phyloP scores from a whole-genome alignment of 192 early-diverging fungal genomes.

The Coemansia sp. region DNA sequence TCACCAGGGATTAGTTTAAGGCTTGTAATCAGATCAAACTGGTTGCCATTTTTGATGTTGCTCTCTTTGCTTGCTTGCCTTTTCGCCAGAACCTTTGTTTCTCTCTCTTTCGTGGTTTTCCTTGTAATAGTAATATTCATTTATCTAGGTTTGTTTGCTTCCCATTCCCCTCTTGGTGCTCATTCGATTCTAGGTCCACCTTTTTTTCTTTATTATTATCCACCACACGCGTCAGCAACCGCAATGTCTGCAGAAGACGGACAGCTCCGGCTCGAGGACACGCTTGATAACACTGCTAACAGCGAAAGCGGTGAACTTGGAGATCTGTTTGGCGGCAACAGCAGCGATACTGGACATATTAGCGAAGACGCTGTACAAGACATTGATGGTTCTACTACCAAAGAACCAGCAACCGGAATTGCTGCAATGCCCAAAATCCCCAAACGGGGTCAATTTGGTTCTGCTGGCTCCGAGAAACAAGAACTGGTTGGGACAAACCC shows the following conservation, averaged over 20 bases:
- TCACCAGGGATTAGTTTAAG: no score
- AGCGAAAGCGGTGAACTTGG: neutral
- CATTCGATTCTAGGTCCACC: neutral
- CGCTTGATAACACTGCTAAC: neutral
- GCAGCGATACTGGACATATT: neutral
- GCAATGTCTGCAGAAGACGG: slow-evolving; percentile 13
- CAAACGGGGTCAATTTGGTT: slow-evolving; percentile 16
- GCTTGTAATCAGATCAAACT: no score
- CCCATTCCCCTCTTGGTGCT: neutral
- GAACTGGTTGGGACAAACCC: neutral
- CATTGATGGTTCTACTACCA: neutral
- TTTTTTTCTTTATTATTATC: neutral
- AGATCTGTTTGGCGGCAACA: slow-evolving; percentile 16
- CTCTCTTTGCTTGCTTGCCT: no score
- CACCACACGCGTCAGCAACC: neutral
- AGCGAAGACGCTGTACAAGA: neutral
- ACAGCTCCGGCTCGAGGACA: neutral
- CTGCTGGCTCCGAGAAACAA: neutral
- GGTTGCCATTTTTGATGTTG: no score
- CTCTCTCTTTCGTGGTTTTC: no score
- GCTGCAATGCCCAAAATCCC: slow-evolving; percentile 48
- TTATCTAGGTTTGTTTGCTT: neutral
- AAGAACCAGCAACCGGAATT: slow-evolving; percentile 1
- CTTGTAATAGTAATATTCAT: no score
- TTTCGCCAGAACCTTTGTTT: no score